Evolutionary conservation across 1,284 basidiomycete genomes (phyloP), one percentile per base, ranked within the genome.

Genomic region (Melampsora americana): DNA sequence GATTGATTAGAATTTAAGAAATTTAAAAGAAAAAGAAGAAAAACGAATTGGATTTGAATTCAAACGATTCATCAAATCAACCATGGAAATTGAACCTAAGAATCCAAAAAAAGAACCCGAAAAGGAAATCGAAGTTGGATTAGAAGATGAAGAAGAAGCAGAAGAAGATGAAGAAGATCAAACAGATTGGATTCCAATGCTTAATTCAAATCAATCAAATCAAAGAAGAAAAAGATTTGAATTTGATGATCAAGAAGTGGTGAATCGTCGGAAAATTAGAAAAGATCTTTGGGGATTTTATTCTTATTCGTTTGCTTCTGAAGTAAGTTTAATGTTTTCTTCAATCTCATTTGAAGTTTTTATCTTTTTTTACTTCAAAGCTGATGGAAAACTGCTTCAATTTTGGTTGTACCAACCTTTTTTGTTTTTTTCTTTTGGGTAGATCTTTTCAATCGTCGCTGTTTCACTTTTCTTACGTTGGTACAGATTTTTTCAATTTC

Each of bases 381-480:
- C 1, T 56, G 30, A 20, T 7, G 35, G 6, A 20, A 6, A 9
- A 28, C 9, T 12, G 3, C 12, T 60, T n/a, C n/a, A 23, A 16
- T 60, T 3, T 14, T 20, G 11, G 4, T 14, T 14, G 28, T 44
- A 23, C 0, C 26, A 0, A 53, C 9, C 23, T 26, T n/a, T n/a
- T n/a, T n/a, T n/a, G n/a, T n/a, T n/a, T n/a, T 60, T 32, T 70
- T 26, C 11, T 20, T 16, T 28, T 20, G 18, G 14, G 5, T 50
- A 75, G 72, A 66, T 68, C 42, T 75, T 67, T 68, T 48, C 72
- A 16, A 75, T 75, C 59, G 72, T 75, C 1, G 11, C 65, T 6
- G 39, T 44, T 60, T 59, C 64, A 14, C 23, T 75, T 11, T 75
- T 75, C 44, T 30, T 75, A 42, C 72, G 72, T 75, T 5, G 50